Base-by-base conservation (phyloP, 352 stramenopile genomes). In the Globisporangium cederbergense region DNA sequence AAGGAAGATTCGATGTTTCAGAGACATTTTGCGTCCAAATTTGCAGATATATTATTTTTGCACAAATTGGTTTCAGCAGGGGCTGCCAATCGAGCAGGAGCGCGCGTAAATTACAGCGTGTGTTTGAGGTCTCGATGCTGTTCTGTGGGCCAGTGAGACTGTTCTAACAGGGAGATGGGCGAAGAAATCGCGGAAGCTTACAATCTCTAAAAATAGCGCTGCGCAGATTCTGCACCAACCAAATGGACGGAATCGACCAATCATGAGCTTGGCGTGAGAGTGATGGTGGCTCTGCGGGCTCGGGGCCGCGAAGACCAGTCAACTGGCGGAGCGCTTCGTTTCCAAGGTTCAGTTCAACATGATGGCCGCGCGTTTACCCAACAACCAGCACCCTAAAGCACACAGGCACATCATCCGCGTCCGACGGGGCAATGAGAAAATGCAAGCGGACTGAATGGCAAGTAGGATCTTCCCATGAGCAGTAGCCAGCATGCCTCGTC, bases 201-300 rank as follows among this genome's bases (percentile, higher is more conserved):
- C 36, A 30, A 22, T 6, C 36, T 20, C 53, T 47, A 62, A 62
- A 66, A 55, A 62, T 66, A 66, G 28, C 52, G 28, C 52, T 32
- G 28, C 52, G 43, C 30, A 59, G 22, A 53, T 66, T 66, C 60
- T 66, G 52, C 61, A 66, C 61, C 61, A 66, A 66, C 61, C 61
- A 67, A 67, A 67, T 67, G 52, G 36, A 13, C 36, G 34, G 34
- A 65, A 65, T 49, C 18, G 25, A 43, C 36, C 54, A 60, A 60
- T 60, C n/a, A 38, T 34, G 16, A 49, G 43, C 43, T 18, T 28
- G 16, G 34, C 51, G 52, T 18, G 40, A 61, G 61, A 66, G 61
- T 66, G 61, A 66, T 54, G 61, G 61, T 67, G 22, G 30, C 28
- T 6, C 7, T 18, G 18, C 62, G 16, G 51, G 28, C 49, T 52